Base-by-base conservation (phyloP, 148 eudicot species). In the Arctostaphylos glauca region DNA sequence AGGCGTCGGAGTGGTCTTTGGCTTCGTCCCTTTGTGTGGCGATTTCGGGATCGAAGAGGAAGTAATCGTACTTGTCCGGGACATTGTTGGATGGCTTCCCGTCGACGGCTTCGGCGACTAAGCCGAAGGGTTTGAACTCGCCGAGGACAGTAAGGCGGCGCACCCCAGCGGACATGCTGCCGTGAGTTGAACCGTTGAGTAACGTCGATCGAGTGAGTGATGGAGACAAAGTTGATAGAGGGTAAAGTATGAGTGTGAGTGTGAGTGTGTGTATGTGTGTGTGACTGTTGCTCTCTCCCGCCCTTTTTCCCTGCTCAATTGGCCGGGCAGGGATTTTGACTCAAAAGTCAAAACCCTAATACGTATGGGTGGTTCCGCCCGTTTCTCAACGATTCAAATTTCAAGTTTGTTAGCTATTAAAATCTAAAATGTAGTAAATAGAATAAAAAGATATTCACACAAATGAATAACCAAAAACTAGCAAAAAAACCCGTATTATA, bases 111-210 rank as follows among this genome's bases (percentile, higher is more conserved):
- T 96, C 99, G 13, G 96, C 96, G 48, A 94, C 86, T 59, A 96
- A 49, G 19, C 99, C 99, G 82, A 92, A 92, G 0, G 99, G 99
- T 78, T 92, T 96, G 91, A 96, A 96, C 83, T 94, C 98, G 73
- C 92, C 94, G 41, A 96, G 88, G n/a, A 96, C 93, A 0, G 84
- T 88, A 67, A 96, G 90, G 56, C 86, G 89, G 74, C 97, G 89
- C 55, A 83, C 94, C 60, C 92, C 95, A 8, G 67, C 87, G 18
- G 96, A 70, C 94, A 90, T 91, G 78, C 70, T 83, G 74, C n/a
- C 9, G 74, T 48, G 48, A 70, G 74, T 70, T 43, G 21, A 70
- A 43, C 41, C 49, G 21, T 43, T 41, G 74, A 41, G 47, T 41
- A 13, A 2, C 13, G 74, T 41, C 19, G 74, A 15, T 41, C 14